Evolutionary conservation across 208 protist genomes (phyloP).

Genomic region (Vickermania spadyakhi): DNA sequence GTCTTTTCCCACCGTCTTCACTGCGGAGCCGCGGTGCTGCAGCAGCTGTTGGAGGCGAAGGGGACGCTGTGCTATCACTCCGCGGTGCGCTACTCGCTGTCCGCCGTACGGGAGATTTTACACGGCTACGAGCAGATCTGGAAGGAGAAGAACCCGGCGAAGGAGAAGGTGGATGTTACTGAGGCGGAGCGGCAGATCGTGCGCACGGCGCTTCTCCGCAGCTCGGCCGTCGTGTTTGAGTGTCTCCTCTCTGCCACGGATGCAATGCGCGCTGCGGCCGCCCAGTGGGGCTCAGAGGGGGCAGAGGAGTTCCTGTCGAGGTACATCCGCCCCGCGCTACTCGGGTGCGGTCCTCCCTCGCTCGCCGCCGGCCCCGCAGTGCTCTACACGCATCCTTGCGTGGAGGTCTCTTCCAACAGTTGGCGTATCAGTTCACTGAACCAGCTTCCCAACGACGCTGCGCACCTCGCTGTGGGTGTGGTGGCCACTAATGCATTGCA

Average conservation of each 20-base stretch:
- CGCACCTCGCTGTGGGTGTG: not conserved
- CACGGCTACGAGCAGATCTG: not conserved
- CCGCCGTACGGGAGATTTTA: not conserved
- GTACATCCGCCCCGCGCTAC: not conserved
- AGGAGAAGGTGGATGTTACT: not conserved
- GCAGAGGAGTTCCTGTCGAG: not conserved
- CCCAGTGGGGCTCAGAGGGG: not conserved
- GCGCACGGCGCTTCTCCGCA: not conserved
- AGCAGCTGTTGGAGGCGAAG: not conserved
- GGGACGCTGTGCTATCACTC: not conserved
- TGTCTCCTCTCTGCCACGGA: not conserved
- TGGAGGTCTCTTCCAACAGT: constrained; percentile 1
- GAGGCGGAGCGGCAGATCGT: not conserved
- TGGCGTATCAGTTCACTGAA: no score
- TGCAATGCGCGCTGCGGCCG: not conserved
- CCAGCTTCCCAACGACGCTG: no score
- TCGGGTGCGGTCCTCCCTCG: not conserved
- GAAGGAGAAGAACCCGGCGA: no score
- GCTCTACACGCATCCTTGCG: not conserved
- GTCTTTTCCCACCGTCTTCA: no score
- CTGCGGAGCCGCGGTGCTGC: not conserved
- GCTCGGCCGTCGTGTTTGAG: not conserved
- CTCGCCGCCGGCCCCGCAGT: not conserved
- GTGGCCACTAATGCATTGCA: not conserved
- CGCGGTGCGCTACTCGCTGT: not conserved